Percentiles rank a stretch among this genome's conserved stretches.
phyloP scores from a whole-genome alignment of 2,329 filamentous ascomycete genomes.

The Harringtonia lauricola region DNA sequence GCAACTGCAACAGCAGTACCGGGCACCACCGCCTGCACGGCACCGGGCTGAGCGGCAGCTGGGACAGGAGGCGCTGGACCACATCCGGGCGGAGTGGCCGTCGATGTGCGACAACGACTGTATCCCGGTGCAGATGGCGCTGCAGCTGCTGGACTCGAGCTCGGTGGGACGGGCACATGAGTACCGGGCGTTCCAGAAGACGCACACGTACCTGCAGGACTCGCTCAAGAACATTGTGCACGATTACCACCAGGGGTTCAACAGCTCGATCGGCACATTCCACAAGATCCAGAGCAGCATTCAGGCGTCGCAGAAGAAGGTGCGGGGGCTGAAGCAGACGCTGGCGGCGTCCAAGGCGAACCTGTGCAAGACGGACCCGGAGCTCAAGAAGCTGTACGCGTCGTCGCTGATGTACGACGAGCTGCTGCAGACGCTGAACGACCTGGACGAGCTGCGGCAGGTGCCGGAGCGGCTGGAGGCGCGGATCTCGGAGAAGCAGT shows the following conservation, averaged over 20 bases:
- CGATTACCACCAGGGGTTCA: conserved; percentile 98
- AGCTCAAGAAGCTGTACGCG: conserved; percentile 79
- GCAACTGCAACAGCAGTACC: conserved; percentile 14
- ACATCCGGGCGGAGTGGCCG: conserved; percentile 83
- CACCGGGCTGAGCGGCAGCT: conserved; percentile 36
- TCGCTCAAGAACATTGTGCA: conserved; percentile 93
- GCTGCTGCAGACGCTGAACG: conserved; percentile 70
- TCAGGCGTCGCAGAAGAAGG: conserved; percentile 73
- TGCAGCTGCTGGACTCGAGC: conserved; percentile 88
- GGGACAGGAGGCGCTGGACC: conserved; percentile 53
- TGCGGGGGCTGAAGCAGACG: conserved; percentile 74
- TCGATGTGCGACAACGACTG: conserved; percentile 84
- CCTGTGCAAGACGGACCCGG: conserved; percentile 76
- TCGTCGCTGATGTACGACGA: conserved; percentile 86
- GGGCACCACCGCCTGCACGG: background rate
- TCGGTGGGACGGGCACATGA: conserved; percentile 86
- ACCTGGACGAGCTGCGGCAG: conserved; percentile 77
- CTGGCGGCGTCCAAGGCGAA: conserved; percentile 69
- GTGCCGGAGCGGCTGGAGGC: conserved; percentile 90
- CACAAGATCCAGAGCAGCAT: conserved; percentile 97
- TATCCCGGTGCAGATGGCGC: conserved; percentile 85
- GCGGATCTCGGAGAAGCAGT: conserved; percentile 91
- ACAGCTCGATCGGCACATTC: conserved; percentile 96
- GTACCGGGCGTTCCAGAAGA: conserved; percentile 72
- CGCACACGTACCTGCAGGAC: conserved; percentile 80